Percentiles rank a stretch among this genome's conserved stretches.
Conservation (phyloP, 1,284 basidiomycete genomes). For the Trichosporon sp. region DNA sequence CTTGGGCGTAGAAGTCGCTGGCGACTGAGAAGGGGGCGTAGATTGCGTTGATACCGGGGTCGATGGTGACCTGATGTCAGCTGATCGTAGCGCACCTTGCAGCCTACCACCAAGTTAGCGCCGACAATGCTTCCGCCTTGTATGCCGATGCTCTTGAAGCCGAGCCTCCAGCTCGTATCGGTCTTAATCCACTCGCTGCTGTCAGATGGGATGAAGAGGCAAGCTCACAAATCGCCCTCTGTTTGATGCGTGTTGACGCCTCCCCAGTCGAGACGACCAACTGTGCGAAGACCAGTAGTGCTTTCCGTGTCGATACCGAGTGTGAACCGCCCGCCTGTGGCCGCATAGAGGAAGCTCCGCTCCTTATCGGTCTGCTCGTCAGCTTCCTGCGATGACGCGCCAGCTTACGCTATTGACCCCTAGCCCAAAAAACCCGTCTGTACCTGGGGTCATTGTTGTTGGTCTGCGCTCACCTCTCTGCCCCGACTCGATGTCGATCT, state of each 20-base stretch:
- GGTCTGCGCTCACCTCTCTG: neutral
- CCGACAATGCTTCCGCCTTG: conserved; percentile 30
- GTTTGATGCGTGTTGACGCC: conserved; percentile 42
- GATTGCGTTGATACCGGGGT: conserved; percentile 52
- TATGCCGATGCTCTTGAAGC: conserved; percentile 39
- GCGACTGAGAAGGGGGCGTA: conserved; percentile 43
- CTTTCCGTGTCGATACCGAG: conserved; percentile 46
- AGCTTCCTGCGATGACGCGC: neutral
- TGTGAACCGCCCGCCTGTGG: conserved; percentile 27
- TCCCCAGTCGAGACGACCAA: conserved; percentile 53
- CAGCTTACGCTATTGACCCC: conserved; percentile 47
- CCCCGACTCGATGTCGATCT: neutral
- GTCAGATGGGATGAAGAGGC: too few species aligned
- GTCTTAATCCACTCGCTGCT: conserved; percentile 49
- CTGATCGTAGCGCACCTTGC: neutral
- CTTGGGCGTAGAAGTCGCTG: conserved; percentile 36
- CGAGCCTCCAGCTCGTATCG: conserved; percentile 43
- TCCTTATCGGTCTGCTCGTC: conserved; percentile 19
- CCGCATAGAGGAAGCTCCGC: conserved; percentile 12
- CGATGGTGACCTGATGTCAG: conserved; percentile 42
- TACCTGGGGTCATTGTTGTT: neutral
- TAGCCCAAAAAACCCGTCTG: conserved; percentile 49
- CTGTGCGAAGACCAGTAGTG: conserved; percentile 23
- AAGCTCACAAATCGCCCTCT: conserved; percentile 48
- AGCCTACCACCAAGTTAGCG: neutral